Evolutionary conservation across 2,329 filamentous ascomycete genomes (phyloP).

Genomic region (Clarireedia hainanense): DNA sequence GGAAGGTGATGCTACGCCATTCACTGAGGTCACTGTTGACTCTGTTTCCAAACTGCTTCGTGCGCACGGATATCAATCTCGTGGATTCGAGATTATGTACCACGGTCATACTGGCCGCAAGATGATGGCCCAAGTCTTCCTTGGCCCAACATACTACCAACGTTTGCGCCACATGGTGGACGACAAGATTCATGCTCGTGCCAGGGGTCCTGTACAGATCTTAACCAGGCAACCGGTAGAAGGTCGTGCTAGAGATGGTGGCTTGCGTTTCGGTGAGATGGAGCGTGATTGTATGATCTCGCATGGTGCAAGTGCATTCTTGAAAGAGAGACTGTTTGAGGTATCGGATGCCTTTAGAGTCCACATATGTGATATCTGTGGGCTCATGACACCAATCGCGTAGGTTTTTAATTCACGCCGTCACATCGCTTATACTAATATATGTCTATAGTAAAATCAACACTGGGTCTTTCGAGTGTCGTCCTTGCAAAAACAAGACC

Average conservation of each 20-base stretch:
- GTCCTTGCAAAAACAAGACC: constrained; percentile 98
- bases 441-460: constrained; percentile 64
- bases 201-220: constrained; percentile 92
- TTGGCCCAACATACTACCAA: constrained; percentile 98
- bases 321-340: constrained; percentile 96
- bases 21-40: constrained; percentile 95
- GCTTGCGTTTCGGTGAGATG: constrained; percentile 99
- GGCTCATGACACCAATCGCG: constrained; percentile 98
- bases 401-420: constrained; percentile 46
- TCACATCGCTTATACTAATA: constrained; percentile 29
- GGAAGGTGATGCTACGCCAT: constrained; percentile 95
- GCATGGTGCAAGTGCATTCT: constrained; percentile 92
- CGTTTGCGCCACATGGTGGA: constrained; percentile 99
- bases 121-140: constrained; percentile 88
- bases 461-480: constrained; percentile 92
- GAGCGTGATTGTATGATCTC: constrained; percentile 99
- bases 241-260: constrained; percentile 95
- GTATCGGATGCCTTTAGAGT: constrained; percentile 97
- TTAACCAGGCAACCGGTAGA: constrained; percentile 95
- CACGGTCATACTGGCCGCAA: constrained; percentile 96
- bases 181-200: constrained; percentile 99
- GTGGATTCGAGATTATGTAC: constrained; percentile 98
- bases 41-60: constrained; percentile 80
- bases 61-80: constrained; percentile 89
- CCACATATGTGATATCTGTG: constrained; percentile 97